phyloP scores from a whole-genome alignment of 441 rosid genomes.

The Omphalea diandra region DNA sequence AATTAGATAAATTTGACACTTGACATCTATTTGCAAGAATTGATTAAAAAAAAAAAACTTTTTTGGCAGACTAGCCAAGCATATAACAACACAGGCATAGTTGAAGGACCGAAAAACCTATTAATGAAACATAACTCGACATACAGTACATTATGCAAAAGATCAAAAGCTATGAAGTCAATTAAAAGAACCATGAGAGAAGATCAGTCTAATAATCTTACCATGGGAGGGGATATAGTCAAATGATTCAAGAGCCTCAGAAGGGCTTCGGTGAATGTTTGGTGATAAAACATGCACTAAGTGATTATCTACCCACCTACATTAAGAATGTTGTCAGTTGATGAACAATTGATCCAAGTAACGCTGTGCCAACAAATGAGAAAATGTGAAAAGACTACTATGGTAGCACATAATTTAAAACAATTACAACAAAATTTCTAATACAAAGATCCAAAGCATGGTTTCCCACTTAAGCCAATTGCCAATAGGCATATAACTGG shows the following conservation, averaged over 20 bases:
- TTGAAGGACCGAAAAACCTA: not conserved
- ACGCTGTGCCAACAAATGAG: not conserved
- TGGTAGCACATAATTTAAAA: not conserved
- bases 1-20: conserved; percentile 1
- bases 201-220: conserved; percentile 28
- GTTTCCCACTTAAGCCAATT: not conserved
- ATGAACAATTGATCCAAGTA: not conserved
- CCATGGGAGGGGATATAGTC: conserved; percentile 88
- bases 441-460: not conserved
- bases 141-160: not conserved
- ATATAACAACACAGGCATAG: not conserved
- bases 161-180: not conserved
- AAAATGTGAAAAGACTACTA: not conserved
- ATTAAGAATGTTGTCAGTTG: conserved; percentile 15
- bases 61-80: not conserved
- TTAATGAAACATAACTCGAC: not conserved
- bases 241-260: conserved; percentile 93
- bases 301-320: conserved; percentile 94
- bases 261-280: conserved; percentile 70
- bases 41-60: not conserved
- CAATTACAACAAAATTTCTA: not conserved
- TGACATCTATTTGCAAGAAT: not conserved
- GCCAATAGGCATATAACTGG: not conserved
- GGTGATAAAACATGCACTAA: conserved; percentile 93
- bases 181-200: not conserved